These are phyloP conservation scores for Podaxis mareebaensis DNA, from an alignment of 768 basidiomycete species.

Conservation along the genomic window DNA sequence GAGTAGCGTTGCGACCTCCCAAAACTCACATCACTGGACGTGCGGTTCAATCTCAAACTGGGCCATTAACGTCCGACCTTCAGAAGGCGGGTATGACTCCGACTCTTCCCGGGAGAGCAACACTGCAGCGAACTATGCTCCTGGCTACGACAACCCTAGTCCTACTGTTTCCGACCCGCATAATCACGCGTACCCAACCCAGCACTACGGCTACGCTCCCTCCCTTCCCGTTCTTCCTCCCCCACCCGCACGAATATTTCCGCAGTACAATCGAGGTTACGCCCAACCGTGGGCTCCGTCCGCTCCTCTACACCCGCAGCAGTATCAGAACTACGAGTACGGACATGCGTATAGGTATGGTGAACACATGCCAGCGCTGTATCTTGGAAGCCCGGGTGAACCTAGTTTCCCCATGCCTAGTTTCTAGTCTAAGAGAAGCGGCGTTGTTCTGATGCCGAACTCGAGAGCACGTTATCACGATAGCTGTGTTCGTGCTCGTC, in stretches of 20 bases:
- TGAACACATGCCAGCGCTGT: no score
- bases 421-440: no score
- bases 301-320: neutral
- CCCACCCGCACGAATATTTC: neutral
- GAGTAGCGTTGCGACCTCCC: neutral
- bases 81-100: neutral
- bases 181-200: neutral
- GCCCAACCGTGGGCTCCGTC: neutral
- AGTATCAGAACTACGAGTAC: neutral
- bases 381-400: no score
- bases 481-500: no score
- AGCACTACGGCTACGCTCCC: no score
- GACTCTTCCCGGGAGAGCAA: neutral
- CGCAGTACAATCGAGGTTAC: neutral
- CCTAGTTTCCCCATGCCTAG: no score
- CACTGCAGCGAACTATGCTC: neutral
- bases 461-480: no score
- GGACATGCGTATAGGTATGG: neutral
- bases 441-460: no score
- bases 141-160: neutral
- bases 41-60: neutral
- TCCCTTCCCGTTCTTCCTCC: neutral
- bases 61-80: neutral
- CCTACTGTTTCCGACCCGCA: neutral
- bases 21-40: neutral